Evolutionary conservation across 1,284 basidiomycete species (phyloP), one percentile per base, ranked within the genome.

Genomic region (Thelephora terrestris): DNA sequence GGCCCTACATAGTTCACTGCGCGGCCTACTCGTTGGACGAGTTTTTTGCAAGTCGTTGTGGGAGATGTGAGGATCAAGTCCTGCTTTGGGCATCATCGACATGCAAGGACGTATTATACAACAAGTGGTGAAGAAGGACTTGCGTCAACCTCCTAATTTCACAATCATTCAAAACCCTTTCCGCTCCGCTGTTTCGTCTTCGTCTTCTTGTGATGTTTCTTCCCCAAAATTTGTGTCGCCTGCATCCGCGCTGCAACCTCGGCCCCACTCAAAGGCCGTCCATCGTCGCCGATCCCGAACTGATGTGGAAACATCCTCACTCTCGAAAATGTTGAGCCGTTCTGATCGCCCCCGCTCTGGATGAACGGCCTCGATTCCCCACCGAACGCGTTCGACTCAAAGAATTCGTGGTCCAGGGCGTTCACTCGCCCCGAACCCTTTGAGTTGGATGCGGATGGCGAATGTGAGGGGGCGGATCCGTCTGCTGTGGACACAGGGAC

Each of bases 161-260:
- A 32, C 29, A 32, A 32, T 61, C 61, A 79, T 59, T 94, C 93
- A 58, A 96, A 96, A 25, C 93, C 93, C 59, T 79, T 84, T 23
- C 93, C 93, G 59, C 88, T 91, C 55, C 93, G 71, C 66, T 91
- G 85, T 68, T 97, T 97, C 49, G 77, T 78, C 74, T 90, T 82
- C 68, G 76, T 69, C 59, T 83, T 87, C 70, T 94, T 98, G 71
- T 91, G 89, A 58, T 88, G 85, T 64, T 92, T 94, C 73, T 96
- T 97, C 18, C 78, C 77, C 7, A 64, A 61, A 27, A 60, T 59
- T 18, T 42, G 39, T 70, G 20, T 63, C 71, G 17, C 67, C 70
- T 39, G 68, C 63, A 48, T 65, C 73, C 39, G 69, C 2, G 71
- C 61, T 9, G 71, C 69, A 14, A 75, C 62, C 50, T 70, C 68